Evolutionary conservation across 352 stramenopile genomes (phyloP), one percentile per base, ranked within the genome.

Genomic region (Saprolegnia parasitica): DNA sequence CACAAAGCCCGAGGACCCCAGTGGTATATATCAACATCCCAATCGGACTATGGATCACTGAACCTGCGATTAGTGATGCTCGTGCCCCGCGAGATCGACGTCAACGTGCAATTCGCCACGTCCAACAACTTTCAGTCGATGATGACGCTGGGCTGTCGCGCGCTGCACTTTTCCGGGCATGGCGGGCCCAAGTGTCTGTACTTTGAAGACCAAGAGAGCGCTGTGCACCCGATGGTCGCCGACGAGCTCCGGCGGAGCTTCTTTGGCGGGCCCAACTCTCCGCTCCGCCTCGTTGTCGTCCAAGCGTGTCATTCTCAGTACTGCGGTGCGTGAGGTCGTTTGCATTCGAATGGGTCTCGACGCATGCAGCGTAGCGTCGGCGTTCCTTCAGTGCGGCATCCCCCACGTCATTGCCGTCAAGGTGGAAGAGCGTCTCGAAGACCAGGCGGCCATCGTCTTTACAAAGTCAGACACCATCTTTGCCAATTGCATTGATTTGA

Each of bases 121-220:
- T 96, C 89, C 32, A 84, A 97, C 50, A 91, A 89, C 13, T 94
- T 98, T 23, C 82, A 93, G n/a, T 86, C 88, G 40, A 88, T 96
- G 62, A 79, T 98, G 24, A 97, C 94, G 11, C 80, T 97, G 40
- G 88, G 90, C 0, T 97, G 90, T 68, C 83, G 87, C 63, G 93
- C 91, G 26, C 76, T 98, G 35, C 96, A 98, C 72, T 98, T 97
- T 73, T 98, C 91, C 4, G 96, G 96, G 16, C 96, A 98, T 71
- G 96, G 96, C 0, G 90, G 98, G 71, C 87, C 92, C 49, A 82
- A 92, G 16, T 91, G 90, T 62, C 62, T 98, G 16, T 97, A 96
- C 65, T 98, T 98, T 75, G 95, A 98, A 84, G 92, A 98, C 73
- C 83, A 83, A 42, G 88, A 90, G 81, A 83, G 83, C 0, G 72